Conservation (phyloP, 2,329 filamentous ascomycete species). For the Pseudogymnoascus sp. region DNA sequence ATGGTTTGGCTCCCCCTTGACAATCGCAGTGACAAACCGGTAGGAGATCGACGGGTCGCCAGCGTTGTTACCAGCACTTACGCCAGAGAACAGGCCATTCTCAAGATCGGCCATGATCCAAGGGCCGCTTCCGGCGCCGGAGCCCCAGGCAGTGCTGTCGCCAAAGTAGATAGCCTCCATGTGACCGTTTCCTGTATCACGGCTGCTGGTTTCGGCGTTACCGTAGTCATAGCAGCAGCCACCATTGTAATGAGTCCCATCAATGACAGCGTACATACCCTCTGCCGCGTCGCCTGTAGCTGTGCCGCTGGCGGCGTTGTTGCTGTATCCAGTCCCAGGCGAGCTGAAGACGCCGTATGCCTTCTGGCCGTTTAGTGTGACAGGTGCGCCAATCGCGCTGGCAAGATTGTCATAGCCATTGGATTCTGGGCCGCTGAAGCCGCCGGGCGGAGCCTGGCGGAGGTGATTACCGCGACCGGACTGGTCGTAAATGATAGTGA, state of each 20-base stretch:
- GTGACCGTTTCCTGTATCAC: conserved; percentile 52
- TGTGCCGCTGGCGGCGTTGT: conserved; percentile 44
- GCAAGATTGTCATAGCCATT: conserved; percentile 55
- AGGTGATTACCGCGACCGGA: conserved; percentile 56
- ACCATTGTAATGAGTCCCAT: conserved; percentile 52
- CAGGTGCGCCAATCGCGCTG: conserved; percentile 51
- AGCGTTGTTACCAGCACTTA: conserved; percentile 38
- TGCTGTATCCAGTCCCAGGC: conserved; percentile 57
- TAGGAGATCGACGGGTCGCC: conserved; percentile 44
- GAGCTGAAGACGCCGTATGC: conserved; percentile 57
- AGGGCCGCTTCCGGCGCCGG: conserved; percentile 50
- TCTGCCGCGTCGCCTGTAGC: conserved; percentile 49
- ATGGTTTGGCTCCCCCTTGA: conserved; percentile 49
- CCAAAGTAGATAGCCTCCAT: conserved; percentile 66
- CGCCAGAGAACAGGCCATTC: conserved; percentile 57
- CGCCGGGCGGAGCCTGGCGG: conserved; percentile 52
- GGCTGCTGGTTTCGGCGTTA: conserved; percentile 46
- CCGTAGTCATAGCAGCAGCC: conserved; percentile 52
- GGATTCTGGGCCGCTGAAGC: conserved; percentile 46
- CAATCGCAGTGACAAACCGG: conserved; percentile 48
- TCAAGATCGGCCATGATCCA: conserved; percentile 66
- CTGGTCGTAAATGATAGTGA: conserved; percentile 60
- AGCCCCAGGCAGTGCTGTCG: conserved; percentile 45
- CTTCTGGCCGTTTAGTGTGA: conserved; percentile 52
- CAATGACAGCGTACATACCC: conserved; percentile 54